Conservation (phyloP, 2,329 filamentous ascomycete species). For the Stemphylium lycopersici region DNA sequence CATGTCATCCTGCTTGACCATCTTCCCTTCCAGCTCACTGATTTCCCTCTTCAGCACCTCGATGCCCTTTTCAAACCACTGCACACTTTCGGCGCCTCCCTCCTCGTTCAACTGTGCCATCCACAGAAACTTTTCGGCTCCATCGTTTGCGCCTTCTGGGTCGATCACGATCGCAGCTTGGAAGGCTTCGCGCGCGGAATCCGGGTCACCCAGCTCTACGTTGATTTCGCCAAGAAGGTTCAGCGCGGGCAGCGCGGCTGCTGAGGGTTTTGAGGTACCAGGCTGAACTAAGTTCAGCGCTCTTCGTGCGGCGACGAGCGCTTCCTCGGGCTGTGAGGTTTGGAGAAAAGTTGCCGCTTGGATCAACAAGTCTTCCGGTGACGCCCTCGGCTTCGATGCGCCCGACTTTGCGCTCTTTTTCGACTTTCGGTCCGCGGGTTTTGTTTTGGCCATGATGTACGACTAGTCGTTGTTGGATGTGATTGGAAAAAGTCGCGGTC, state of each 20-base stretch:
- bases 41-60: slow-evolving; percentile 75
- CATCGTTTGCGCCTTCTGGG: slow-evolving; percentile 78
- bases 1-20: slow-evolving; percentile 43
- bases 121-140: slow-evolving; percentile 93
- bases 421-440: slow-evolving; percentile 53
- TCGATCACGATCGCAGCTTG: slow-evolving; percentile 76
- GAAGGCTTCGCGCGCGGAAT: slow-evolving; percentile 75
- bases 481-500: slow-evolving; percentile 3
- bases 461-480: neutral
- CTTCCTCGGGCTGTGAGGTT: slow-evolving; percentile 63
- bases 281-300: slow-evolving; percentile 58
- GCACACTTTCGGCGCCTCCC: slow-evolving; percentile 64
- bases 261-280: slow-evolving; percentile 39
- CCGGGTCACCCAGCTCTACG: slow-evolving; percentile 81
- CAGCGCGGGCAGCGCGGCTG: slow-evolving; percentile 67
- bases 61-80: slow-evolving; percentile 71
- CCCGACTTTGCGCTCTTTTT: slow-evolving; percentile 43
- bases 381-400: slow-evolving; percentile 55
- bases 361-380: slow-evolving; percentile 62
- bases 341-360: slow-evolving; percentile 64
- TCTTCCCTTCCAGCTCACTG: slow-evolving; percentile 61
- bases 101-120: slow-evolving; percentile 83
- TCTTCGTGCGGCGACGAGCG: slow-evolving; percentile 60
- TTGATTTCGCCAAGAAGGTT: slow-evolving; percentile 81
- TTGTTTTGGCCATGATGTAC: slow-evolving; percentile 58